phyloP scores from a whole-genome alignment of 768 basidiomycete genomes.

The Phlegmacium glaucopus region DNA sequence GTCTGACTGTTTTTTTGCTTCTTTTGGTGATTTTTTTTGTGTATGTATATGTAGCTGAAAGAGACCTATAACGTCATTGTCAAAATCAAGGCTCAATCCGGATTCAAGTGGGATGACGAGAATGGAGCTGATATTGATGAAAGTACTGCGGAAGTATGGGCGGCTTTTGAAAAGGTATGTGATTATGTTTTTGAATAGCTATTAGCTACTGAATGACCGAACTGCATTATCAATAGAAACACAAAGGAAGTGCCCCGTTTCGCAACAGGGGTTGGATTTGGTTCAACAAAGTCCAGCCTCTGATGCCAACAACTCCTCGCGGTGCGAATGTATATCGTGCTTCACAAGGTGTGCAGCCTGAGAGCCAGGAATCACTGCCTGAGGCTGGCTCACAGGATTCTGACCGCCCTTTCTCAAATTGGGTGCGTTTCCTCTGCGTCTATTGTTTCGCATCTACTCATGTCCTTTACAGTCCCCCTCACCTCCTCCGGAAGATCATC shows the following conservation, averaged over 20 bases:
- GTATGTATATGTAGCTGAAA: too few relatives aligned
- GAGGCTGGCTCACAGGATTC: background rate
- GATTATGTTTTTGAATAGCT: background rate
- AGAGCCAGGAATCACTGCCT: background rate
- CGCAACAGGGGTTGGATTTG: conserved; percentile 7
- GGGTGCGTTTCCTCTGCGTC: background rate
- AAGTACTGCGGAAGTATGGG: background rate
- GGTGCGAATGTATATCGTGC: background rate
- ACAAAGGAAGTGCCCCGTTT: conserved; percentile 6
- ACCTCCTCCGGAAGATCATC: background rate
- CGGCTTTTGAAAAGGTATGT: background rate
- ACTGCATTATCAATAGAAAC: background rate
- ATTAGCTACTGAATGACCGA: background rate
- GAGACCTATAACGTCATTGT: background rate
- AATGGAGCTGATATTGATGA: background rate
- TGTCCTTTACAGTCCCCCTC: background rate
- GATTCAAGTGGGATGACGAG: conserved; percentile 1
- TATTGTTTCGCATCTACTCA: background rate
- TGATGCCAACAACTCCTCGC: conserved; percentile 4
- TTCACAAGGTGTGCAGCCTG: background rate
- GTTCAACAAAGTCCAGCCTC: background rate
- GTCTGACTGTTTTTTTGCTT: background rate
- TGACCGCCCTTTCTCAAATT: background rate
- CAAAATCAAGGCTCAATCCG: background rate
- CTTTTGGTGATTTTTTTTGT: too few relatives aligned